Percentiles rank a stretch among this genome's conserved stretches.
Evolutionary conservation across 2,329 filamentous ascomycete species (phyloP).

Genomic region (Fusarium sp.): DNA sequence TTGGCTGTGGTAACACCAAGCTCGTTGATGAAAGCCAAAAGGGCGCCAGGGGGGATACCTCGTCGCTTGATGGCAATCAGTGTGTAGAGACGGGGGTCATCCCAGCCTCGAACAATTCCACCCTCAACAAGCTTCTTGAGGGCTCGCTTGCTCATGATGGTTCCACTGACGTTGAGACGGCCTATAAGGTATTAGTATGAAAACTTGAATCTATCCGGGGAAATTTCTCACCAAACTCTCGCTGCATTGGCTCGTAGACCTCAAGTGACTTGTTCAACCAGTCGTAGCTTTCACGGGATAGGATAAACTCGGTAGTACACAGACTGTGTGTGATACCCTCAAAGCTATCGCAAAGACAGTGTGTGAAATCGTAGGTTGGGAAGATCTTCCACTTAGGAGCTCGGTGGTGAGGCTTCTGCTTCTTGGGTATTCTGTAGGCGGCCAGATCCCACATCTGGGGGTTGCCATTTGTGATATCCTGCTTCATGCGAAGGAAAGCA

Average conservation of each 20-base stretch:
- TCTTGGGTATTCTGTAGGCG: conserved; percentile 86
- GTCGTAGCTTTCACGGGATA: conserved; percentile 88
- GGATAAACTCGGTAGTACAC: conserved; percentile 93
- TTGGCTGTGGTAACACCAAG: conserved; percentile 88
- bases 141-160: conserved; percentile 87
- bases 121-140: conserved; percentile 83
- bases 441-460: conserved; percentile 97
- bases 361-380: conserved; percentile 93
- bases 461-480: conserved; percentile 84
- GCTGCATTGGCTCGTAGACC: conserved; percentile 93
- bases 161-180: conserved; percentile 78
- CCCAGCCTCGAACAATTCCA: conserved; percentile 86
- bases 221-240: conserved; percentile 73
- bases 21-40: conserved; percentile 90
- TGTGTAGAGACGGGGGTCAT: conserved; percentile 91
- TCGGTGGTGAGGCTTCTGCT: conserved; percentile 77
- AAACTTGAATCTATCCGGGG: no score
- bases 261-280: conserved; percentile 86
- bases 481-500: conserved; percentile 93
- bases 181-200: conserved; percentile 35
- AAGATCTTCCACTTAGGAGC: conserved; percentile 95
- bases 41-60: conserved; percentile 88
- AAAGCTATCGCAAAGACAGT: conserved; percentile 92
- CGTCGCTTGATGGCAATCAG: conserved; percentile 85
- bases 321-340: conserved; percentile 92